Evolutionary conservation across 176 grass and related monocot species (phyloP), one percentile per base, ranked within the genome.

Genomic region (Elaeis guineensis): DNA sequence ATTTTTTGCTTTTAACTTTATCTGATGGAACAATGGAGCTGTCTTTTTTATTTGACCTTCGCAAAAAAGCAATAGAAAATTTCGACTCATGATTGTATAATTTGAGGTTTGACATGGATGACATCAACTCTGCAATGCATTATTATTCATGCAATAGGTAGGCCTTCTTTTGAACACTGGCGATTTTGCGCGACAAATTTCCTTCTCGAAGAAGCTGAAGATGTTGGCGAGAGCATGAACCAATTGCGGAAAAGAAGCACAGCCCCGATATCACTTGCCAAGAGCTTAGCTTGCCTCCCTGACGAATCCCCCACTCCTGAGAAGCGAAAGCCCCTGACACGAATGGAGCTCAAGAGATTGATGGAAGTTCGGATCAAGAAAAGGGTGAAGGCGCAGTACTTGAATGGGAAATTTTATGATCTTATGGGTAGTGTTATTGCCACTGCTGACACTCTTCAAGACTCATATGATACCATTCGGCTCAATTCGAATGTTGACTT

Each of bases 311-410:
- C 63, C 2, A 17, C 61, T 57, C 66, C 52, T 58, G 50, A 66
- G 49, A 57, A 66, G 51, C 74, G 50, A 67, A 90, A 53, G 65
- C 78, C 91, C 8, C 70, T 87, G 24, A 24, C 72, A 0, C 75
- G 80, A 19, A 79, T 83, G 63, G 91, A 96, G 68, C 69, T 65
- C 35, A 90, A 96, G 75, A 83, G 91, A 51, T 49, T 90, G 30
- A 66, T 80, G 0, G 86, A 87, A 72, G 86, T 90, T 61, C 75
- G 80, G 59, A 82, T 90, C 20, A 90, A 96, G 72, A 90, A 82
- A 77, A 77, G 83, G 73, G 80, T 90, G 18, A 95, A 90, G 78
- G 77, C 64, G 5, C 86, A 85, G 63, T 90, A 65, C 59, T 62
- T 70, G 65, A 77, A 84, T 25, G 83, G 83, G 54, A 96, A 56